Evolutionary conservation across 495 filamentous ascomycete genomes (phyloP).

Genomic region (Bacidia rubella): DNA sequence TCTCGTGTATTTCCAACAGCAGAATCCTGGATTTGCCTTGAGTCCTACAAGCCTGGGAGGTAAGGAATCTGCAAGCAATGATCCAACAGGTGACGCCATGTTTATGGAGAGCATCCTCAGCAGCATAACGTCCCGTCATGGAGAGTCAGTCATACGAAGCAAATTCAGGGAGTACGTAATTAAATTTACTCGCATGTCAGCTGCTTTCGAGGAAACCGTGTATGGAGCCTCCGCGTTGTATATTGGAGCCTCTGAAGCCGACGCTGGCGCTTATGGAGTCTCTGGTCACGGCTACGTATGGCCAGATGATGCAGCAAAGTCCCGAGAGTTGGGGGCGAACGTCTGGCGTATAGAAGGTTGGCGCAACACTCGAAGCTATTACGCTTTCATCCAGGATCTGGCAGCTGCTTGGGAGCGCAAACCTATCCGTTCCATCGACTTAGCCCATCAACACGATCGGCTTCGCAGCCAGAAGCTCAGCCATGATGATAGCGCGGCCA

Average conservation of each 20-base stretch:
- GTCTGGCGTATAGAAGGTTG: constrained; percentile 90
- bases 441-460: constrained; percentile 85
- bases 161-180: constrained; percentile 85
- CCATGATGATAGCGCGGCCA: constrained; percentile 53
- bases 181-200: constrained; percentile 81
- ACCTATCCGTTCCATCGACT: constrained; percentile 70
- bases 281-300: constrained; percentile 91
- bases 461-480: constrained; percentile 64
- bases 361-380: constrained; percentile 88
- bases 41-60: constrained; percentile 20
- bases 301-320: constrained; percentile 66
- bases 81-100: constrained; percentile 74
- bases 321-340: constrained; percentile 75
- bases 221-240: constrained; percentile 86
- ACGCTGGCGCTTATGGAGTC: constrained; percentile 45
- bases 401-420: constrained; percentile 42
- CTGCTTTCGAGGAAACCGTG: constrained; percentile 88
- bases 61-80: constrained; percentile 28
- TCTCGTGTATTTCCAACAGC: constrained; percentile 71
- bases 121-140: constrained; percentile 73
- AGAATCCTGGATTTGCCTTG: constrained; percentile 44
- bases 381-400: constrained; percentile 78
- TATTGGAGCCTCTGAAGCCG: constrained; percentile 56
- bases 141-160: constrained; percentile 76
- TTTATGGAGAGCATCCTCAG: constrained; percentile 80